These are phyloP conservation scores for Suillus decipiens DNA, from an alignment of 768 basidiomycete genomes.

Conservation along the genomic window DNA sequence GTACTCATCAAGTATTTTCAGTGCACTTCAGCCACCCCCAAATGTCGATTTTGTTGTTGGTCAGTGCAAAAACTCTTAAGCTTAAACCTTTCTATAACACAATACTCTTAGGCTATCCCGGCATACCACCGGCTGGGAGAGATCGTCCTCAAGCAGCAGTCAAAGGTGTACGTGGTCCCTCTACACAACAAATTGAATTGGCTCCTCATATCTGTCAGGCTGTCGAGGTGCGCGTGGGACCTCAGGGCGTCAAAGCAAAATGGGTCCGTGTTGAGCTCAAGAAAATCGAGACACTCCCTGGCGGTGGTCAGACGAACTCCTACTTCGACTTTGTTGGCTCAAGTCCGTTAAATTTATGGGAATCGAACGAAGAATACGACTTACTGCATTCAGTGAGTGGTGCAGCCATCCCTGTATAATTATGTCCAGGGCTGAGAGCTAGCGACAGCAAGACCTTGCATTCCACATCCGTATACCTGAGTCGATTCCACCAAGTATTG, in stretches of 20 bases:
- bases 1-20: slow-evolving; percentile 27
- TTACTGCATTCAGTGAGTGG: slow-evolving; percentile 61
- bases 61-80: slow-evolving; percentile 31
- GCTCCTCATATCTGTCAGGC: slow-evolving; percentile 47
- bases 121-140: slow-evolving; percentile 76
- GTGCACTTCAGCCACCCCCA: slow-evolving; percentile 82
- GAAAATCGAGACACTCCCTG: slow-evolving; percentile 84
- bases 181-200: slow-evolving; percentile 7
- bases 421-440: slow-evolving; percentile 4
- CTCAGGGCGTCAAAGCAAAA: slow-evolving; percentile 81
- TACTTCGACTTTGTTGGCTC: slow-evolving; percentile 82
- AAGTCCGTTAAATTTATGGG: slow-evolving; percentile 84
- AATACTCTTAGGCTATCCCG: slow-evolving; percentile 68
- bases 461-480: slow-evolving; percentile 93
- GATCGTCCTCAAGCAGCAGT: slow-evolving; percentile 83
- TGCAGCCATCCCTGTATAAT: slow-evolving; percentile 5
- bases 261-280: slow-evolving; percentile 91
- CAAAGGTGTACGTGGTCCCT: slow-evolving; percentile 66
- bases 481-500: slow-evolving; percentile 84
- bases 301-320: slow-evolving; percentile 65
- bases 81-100: slow-evolving; percentile 16
- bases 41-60: slow-evolving; percentile 90
- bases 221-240: slow-evolving; percentile 79
- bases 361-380: slow-evolving; percentile 72
- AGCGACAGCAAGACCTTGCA: slow-evolving; percentile 75